Conservation (phyloP, 108 stramenopile genomes). For the Stephanodiscus triporus region DNA sequence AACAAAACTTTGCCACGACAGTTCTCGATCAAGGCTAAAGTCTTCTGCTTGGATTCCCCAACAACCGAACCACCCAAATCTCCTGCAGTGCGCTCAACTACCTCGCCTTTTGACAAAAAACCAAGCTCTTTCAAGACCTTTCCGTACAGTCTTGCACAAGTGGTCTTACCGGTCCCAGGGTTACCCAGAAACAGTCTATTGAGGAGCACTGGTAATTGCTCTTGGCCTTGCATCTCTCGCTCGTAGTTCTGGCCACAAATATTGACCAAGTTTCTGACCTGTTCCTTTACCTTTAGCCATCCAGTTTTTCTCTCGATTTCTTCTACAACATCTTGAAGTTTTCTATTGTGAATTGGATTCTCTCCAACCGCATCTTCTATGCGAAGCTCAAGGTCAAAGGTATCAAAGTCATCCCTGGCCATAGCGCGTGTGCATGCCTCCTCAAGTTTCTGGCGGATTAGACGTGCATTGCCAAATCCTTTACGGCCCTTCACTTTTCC, state of each 20-base stretch:
- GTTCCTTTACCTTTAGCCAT: slow-evolving; percentile 47
- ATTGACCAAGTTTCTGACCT: slow-evolving; percentile 43
- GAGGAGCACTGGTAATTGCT: slow-evolving; percentile 49
- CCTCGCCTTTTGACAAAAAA: slow-evolving; percentile 70
- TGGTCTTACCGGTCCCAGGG: slow-evolving; percentile 76
- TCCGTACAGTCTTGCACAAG: slow-evolving; percentile 70
- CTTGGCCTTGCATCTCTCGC: slow-evolving; percentile 49
- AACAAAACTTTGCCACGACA: slow-evolving; percentile 69
- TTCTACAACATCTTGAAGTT: slow-evolving; percentile 14
- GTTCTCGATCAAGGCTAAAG: slow-evolving; percentile 55
- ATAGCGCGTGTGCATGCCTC: slow-evolving; percentile 32
- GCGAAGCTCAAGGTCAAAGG: slow-evolving; percentile 20
- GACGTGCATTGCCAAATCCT: slow-evolving; percentile 64
- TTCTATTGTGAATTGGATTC: slow-evolving; percentile 40
- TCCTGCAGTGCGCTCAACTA: slow-evolving; percentile 59
- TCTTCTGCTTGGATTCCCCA: slow-evolving; percentile 62
- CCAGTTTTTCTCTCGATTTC: slow-evolving; percentile 47
- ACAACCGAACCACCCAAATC: slow-evolving; percentile 66
- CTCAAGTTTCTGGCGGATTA: slow-evolving; percentile 41
- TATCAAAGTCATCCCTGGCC: slow-evolving; percentile 36
- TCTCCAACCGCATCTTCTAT: slow-evolving; percentile 46
- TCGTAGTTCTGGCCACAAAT: slow-evolving; percentile 55
- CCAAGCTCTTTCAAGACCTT: slow-evolving; percentile 68
- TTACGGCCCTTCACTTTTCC: slow-evolving; percentile 38
- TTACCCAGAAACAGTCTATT: slow-evolving; percentile 79